Evolutionary conservation across 148 eudicot species (phyloP).

Genomic region (Chenopodium suecicum): DNA sequence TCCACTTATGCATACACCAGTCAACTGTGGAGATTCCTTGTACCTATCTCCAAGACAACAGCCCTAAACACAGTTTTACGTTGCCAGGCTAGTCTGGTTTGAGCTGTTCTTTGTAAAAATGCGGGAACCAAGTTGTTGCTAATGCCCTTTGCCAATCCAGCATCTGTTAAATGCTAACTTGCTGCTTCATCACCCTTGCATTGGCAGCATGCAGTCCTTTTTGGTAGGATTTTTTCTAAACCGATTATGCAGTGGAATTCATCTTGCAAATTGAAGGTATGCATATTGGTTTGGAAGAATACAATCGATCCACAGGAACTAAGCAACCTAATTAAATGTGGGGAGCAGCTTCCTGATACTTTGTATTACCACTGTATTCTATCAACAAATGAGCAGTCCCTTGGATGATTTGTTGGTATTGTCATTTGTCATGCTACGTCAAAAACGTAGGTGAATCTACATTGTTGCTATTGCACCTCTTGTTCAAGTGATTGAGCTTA

Average conservation of each 20-base stretch:
- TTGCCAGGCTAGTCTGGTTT: conserved; percentile 3
- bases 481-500: background rate
- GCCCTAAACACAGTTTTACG: conserved; percentile 32
- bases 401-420: background rate
- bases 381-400: background rate
- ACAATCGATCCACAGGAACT: background rate
- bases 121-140: background rate
- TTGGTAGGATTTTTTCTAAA: background rate
- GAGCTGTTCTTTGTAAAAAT: background rate
- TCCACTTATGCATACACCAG: conserved; percentile 69
- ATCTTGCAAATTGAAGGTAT: background rate
- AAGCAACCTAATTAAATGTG: background rate
- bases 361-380: conserved; percentile 5
- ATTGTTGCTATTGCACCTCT: background rate
- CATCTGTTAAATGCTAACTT: background rate
- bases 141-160: background rate
- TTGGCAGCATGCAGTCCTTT: background rate
- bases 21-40: conserved; percentile 50
- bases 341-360: background rate
- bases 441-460: conserved; percentile 4
- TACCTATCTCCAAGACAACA: conserved; percentile 58
- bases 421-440: background rate
- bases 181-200: background rate
- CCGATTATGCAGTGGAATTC: background rate
- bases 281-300: background rate